Evolutionary conservation across 2,329 filamentous ascomycete genomes (phyloP).

Genomic region (Peltaster fructicola): DNA sequence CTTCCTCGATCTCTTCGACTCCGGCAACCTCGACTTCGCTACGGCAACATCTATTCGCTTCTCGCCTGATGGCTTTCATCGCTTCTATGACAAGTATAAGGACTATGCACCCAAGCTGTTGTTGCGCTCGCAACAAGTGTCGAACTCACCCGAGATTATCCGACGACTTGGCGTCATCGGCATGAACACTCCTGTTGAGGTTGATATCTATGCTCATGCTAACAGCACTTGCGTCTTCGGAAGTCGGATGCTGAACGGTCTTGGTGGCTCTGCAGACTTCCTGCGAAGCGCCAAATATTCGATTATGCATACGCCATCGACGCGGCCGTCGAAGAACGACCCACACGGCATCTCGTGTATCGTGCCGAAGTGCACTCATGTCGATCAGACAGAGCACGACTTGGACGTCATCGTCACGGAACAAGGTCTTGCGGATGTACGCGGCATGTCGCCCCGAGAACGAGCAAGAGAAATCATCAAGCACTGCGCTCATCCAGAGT

Average conservation of each 20-base stretch:
- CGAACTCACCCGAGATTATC: conserved; percentile 83
- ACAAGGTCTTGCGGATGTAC: conserved; percentile 67
- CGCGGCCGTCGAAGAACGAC: conserved; percentile 65
- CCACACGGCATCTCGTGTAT: conserved; percentile 70
- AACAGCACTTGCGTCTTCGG: conserved; percentile 86
- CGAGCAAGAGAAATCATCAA: conserved; percentile 70
- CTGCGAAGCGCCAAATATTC: conserved; percentile 62
- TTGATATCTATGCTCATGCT: conserved; percentile 87
- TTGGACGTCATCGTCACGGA: conserved; percentile 73
- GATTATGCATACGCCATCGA: conserved; percentile 85
- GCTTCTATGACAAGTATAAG: conserved; percentile 79
- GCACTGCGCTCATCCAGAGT: conserved; percentile 72
- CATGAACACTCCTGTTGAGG: conserved; percentile 90
- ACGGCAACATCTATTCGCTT: conserved; percentile 82
- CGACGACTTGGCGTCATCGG: conserved; percentile 71
- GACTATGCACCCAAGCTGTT: conserved; percentile 65
- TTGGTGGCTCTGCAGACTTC: conserved; percentile 71
- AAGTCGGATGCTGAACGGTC: conserved; percentile 69
- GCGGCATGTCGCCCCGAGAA: conserved; percentile 63
- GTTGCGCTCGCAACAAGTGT: conserved; percentile 72
- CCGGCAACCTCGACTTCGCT: conserved; percentile 71
- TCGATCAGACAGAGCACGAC: conserved; percentile 88
- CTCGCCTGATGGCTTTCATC: conserved; percentile 76
- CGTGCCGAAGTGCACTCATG: conserved; percentile 78
- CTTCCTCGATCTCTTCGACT: conserved; percentile 85